These are phyloP conservation scores for Tilletia indica DNA, from an alignment of 1,284 basidiomycete genomes.

Conservation along the genomic window DNA sequence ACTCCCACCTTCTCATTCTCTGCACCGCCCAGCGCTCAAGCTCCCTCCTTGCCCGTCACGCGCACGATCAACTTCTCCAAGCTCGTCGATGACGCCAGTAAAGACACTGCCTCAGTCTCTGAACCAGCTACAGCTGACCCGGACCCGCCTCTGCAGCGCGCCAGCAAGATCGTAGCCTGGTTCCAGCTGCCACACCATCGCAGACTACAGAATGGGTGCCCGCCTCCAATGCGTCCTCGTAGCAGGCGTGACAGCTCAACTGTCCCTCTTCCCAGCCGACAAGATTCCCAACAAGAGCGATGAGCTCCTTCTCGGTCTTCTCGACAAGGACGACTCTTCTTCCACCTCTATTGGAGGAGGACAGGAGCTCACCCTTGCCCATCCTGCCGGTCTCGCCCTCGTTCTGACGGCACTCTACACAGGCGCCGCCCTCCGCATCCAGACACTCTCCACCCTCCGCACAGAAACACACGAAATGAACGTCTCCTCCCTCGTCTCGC, in stretches of 20 bases:
- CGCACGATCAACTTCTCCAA: neutral
- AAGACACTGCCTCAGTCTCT: neutral
- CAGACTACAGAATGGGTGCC: constrained; percentile 30
- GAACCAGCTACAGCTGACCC: neutral
- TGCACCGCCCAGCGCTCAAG: too few relatives aligned
- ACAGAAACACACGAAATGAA: constrained; percentile 34
- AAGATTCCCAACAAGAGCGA: constrained; percentile 38
- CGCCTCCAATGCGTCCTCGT: constrained; percentile 35
- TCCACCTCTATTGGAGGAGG: neutral
- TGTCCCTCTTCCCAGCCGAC: constrained; percentile 45
- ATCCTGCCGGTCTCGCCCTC: constrained; percentile 39
- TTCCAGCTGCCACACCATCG: neutral
- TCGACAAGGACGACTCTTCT: neutral
- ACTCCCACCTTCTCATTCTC: neutral
- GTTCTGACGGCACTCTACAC: constrained; percentile 47
- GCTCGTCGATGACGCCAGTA: neutral
- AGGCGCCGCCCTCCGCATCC: constrained; percentile 34
- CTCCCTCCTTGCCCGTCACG: constrained; percentile 1
- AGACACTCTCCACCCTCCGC: constrained; percentile 39
- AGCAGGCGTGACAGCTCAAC: constrained; percentile 43
- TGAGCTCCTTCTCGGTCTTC: constrained; percentile 37
- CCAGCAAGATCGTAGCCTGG: constrained; percentile 10
- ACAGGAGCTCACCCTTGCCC: neutral
- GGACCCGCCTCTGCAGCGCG: neutral
- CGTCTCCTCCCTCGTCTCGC: constrained; percentile 18